Percentiles rank a stretch among this genome's conserved stretches.
Evolutionary conservation across 2,329 filamentous ascomycete species (phyloP).

Genomic region (Lachnellula hyalina): DNA sequence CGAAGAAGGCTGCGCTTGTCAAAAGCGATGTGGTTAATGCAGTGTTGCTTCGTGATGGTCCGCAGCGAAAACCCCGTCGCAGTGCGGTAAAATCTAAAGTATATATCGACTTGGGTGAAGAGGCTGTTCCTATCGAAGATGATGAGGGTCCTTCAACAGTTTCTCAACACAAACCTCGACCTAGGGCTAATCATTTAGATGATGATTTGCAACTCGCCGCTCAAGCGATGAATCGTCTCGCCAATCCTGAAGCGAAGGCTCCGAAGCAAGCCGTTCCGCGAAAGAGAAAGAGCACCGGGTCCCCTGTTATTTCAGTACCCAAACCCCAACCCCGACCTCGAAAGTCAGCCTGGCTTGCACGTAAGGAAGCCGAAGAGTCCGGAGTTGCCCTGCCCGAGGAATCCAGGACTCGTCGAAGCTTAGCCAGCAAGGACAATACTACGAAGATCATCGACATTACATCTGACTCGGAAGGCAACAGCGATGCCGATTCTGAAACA

Average conservation of each 20-base stretch:
- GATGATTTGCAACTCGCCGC: slow-evolving; percentile 19
- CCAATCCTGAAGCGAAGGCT: slow-evolving; percentile 9
- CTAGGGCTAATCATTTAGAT: slow-evolving; percentile 1
- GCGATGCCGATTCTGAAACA: slow-evolving; percentile 12
- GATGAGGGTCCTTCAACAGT: slow-evolving; percentile 15
- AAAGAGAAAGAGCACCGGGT: slow-evolving; percentile 12
- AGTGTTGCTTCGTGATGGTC: neutral
- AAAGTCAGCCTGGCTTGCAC: slow-evolving; percentile 26
- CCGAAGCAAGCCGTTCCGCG: slow-evolving; percentile 2
- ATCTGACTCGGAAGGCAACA: slow-evolving; percentile 10
- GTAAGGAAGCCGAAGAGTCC: slow-evolving; percentile 20
- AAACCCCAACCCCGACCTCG: slow-evolving; percentile 18
- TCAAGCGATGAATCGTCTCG: slow-evolving; percentile 17
- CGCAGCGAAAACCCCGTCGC: slow-evolving; percentile 19
- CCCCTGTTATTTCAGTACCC: slow-evolving; percentile 1
- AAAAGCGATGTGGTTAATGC: neutral
- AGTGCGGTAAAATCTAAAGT: slow-evolving; percentile 15
- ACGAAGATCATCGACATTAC: neutral
- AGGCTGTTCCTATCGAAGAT: slow-evolving; percentile 20
- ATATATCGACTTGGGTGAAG: slow-evolving; percentile 25
- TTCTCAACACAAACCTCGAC: neutral
- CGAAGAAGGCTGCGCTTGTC: slow-evolving; percentile 10
- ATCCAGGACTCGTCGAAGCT: neutral
- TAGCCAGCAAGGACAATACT: neutral
- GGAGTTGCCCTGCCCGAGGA: slow-evolving; percentile 2